Base-by-base conservation (phyloP, 169 alveolate species). In the Theileria luwenshuni region DNA sequence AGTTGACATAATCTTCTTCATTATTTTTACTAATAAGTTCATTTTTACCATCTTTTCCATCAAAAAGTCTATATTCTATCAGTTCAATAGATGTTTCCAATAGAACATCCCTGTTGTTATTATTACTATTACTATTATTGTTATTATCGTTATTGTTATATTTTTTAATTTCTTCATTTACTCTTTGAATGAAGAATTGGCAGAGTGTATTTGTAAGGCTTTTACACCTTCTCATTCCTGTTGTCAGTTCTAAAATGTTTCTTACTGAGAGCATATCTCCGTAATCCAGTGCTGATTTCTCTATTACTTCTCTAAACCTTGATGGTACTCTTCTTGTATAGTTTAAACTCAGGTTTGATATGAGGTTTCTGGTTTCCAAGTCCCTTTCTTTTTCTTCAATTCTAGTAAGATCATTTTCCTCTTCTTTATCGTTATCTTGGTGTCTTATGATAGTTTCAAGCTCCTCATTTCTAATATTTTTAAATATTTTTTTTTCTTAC, bases 251-350 rank as follows among this genome's bases (percentile, higher is more conserved):
- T 30, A 41, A 28, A 1, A 61, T 61, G 45, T 61, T 33, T 13
- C 8, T 28, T 12, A 61, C n/a, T 10, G 70, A 61, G 15, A 61
- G 17, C 27, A 12, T 43, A 2, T 61, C 70, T 3, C 3, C 32
- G 51, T 61, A 30, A 21, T 17, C 70, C 27, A 19, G 33, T 23
- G 33, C 21, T 41, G 56, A 61, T 3, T 23, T 5, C 2, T 61
- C 59, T 41, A 61, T 12, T 12, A 41, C 56, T 12, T 25, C 38
- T 41, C 21, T 61, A 10, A 61, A 19, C 27, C 10, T 38, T 38
- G 70, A 61, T 41, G 70, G 70, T 19, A 61, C 56, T 28, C 70
- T 43, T 27, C 70, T 61, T 28, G 59, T 32, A 33, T 19, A 41
- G 27, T 38, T 61, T 19, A 61, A 13, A 12, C 43, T 61, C 3